Evolutionary conservation across 306 rosid genomes (phyloP).

Genomic region (Sesbania bispinosa): DNA sequence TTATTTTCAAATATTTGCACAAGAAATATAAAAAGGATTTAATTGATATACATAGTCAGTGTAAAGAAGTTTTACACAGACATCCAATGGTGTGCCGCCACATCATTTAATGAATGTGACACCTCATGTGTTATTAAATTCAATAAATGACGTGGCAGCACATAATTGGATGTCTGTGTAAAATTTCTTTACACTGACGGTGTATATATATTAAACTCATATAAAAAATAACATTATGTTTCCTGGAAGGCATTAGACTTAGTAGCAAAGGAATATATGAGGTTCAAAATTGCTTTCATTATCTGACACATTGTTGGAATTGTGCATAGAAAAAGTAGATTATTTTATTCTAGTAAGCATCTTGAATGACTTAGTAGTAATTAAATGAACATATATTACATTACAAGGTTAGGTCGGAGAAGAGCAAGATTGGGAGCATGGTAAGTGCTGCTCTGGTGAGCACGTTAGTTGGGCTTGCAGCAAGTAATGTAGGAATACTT

Average conservation of each 20-base stretch:
- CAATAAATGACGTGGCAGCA: no score
- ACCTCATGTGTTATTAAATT: no score
- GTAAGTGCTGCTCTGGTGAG: conserved; percentile 75
- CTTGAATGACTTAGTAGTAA: neutral
- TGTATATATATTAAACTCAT: no score
- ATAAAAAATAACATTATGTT: neutral
- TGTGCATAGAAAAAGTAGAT: neutral
- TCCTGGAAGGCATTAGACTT: no score
- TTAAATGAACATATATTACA: neutral
- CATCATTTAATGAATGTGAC: no score
- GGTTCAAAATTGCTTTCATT: neutral
- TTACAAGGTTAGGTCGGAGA: conserved; percentile 47
- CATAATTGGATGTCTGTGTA: no score
- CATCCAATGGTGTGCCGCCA: no score
- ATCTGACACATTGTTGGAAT: neutral
- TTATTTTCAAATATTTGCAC: no score
- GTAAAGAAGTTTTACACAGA: no score
- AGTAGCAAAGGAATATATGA: neutral
- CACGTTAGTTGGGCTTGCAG: conserved; percentile 73
- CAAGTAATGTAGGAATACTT: conserved; percentile 65
- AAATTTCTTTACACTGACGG: no score
- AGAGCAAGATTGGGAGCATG: conserved; percentile 70
- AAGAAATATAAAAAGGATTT: no score
- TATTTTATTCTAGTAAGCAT: neutral
- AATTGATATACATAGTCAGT: no score